Percentiles rank a stretch among this genome's conserved stretches.
These are phyloP conservation scores for Monosporozyma solicola DNA, from an alignment of 805 yeast genomes.

Conservation along the genomic window DNA sequence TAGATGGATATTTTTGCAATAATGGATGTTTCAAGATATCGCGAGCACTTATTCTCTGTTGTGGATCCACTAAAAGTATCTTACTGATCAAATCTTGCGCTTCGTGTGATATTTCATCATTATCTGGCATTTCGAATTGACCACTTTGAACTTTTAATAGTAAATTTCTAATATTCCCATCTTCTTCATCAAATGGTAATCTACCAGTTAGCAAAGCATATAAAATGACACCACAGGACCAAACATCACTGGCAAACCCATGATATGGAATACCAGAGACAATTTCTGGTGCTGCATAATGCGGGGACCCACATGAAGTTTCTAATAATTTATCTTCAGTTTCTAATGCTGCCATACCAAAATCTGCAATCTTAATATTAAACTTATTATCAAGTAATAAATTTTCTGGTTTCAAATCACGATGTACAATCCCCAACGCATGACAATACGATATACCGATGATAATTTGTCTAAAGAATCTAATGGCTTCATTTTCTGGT, in stretches of 20 bases:
- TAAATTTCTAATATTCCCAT: conserved; percentile 83
- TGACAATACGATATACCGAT: conserved; percentile 79
- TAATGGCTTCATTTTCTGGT: conserved; percentile 82
- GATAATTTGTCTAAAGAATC: conserved; percentile 80
- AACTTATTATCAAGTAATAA: conserved; percentile 68
- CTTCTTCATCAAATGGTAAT: conserved; percentile 78
- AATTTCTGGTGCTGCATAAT: conserved; percentile 96
- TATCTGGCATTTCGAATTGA: conserved; percentile 70
- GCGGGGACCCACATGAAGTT: conserved; percentile 97
- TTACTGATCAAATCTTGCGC: conserved; percentile 77
- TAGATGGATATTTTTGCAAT: conserved; percentile 54
- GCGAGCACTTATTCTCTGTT: conserved; percentile 64
- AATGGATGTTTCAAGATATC: conserved; percentile 77
- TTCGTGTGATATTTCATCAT: conserved; percentile 63
- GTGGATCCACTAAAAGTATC: conserved; percentile 80
- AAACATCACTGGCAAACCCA: conserved; percentile 93
- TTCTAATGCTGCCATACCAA: conserved; percentile 98
- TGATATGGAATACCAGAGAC: conserved; percentile 93
- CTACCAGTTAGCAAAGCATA: conserved; percentile 93
- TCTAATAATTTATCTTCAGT: conserved; percentile 72
- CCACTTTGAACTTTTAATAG: conserved; percentile 89
- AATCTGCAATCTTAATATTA: conserved; percentile 93
- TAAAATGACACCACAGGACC: conserved; percentile 96
- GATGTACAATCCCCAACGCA: conserved; percentile 77
- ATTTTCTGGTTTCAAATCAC: conserved; percentile 81